Evolutionary conservation across 2,329 filamentous ascomycete species (phyloP), one percentile per base, ranked within the genome.

Genomic region (Penicillium crustosum): DNA sequence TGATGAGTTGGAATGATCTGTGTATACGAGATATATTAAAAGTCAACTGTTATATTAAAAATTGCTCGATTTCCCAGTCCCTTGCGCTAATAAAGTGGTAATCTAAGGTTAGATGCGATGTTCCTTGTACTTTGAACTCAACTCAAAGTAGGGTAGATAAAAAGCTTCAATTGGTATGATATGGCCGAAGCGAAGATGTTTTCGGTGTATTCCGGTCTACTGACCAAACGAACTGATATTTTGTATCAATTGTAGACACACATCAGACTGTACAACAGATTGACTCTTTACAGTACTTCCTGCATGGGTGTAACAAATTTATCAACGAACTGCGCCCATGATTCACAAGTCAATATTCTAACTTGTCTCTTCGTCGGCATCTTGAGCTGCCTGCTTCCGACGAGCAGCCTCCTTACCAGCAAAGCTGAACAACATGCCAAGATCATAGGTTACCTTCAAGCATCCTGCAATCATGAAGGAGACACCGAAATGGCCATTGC

Each of bases 381-480:
- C 61, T 35, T 54, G 55, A 10, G 51, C 35, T 31, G 50, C 38
- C 52, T 53, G 60, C 48, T 62, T 66, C 17, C 62, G 57, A 36
- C 57, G 49, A 3, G 58, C 56, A 31, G 62, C 60, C 27, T 74
- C 71, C 33, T 62, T 68, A 0, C 69, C 67, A 1, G 68, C 68
- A 66, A 85, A 85, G 45, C 80, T 78, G 8, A 77, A 77, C 43
- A 87, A 68, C 66, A 87, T 77, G 0, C 82, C 80, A 25, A 88
- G 61, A 69, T 88, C 86, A 68, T 88, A 89, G 5, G 72, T 64
- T 0, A 80, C 81, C 70, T 90, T 90, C 63, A 89, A 69, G 1
- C 73, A 69, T 48, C 88, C 88, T 0, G 87, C 87, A n/a, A 81
- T 69, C 0, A 86, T 78, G 66, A 90, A 89, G 0, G 83, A 82